A percentile compares a stretch with the other conserved stretches of the same genome.
Conservation (phyloP, 176 grass and related monocot species). For the bread wheat (Triticum aestivum) region IWGSC_CS_RefSeq_v2.1 NC_057813.1:541273245-541273744, state of each 20-base stretch:
- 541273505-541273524: neutral
- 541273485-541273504: neutral
- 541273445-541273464: slow-evolving; percentile 1
- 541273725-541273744: slow-evolving; percentile 25
- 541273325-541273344: slow-evolving; percentile 93
- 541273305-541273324: slow-evolving; percentile 77
- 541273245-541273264: slow-evolving; percentile 95
- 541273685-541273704: slow-evolving; percentile 43
- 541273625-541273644: slow-evolving; percentile 96
- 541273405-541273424: slow-evolving; percentile 69
- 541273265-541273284: slow-evolving; percentile 81
- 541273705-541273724: neutral
- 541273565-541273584: neutral
- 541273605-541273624: slow-evolving; percentile 84
- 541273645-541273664: slow-evolving; percentile 88
- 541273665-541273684: slow-evolving; percentile 62
- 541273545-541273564: neutral
- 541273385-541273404: slow-evolving; percentile 67
- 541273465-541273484: too few species aligned
- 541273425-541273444: slow-evolving; percentile 51
- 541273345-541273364: slow-evolving; percentile 93
- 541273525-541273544: neutral
- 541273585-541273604: neutral
- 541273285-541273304: slow-evolving; percentile 92
- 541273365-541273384: slow-evolving; percentile 96